phyloP scores from a whole-genome alignment of 2,329 filamentous ascomycete species.

The Hirsutella rhossiliensis region DNA sequence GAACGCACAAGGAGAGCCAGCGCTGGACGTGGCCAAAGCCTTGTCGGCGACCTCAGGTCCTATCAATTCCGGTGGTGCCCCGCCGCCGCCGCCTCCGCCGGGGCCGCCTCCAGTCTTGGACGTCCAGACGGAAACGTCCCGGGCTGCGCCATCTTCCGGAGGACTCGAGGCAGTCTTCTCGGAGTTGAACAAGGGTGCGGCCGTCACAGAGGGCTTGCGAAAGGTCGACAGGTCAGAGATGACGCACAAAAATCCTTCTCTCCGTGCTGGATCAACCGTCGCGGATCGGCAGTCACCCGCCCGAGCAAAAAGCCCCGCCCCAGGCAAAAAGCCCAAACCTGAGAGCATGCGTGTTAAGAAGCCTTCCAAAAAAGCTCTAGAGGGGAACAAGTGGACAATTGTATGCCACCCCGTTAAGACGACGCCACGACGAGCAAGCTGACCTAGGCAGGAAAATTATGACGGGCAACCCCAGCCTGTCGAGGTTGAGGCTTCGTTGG shows the following conservation, averaged over 20 bases:
- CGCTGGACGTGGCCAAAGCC: constrained; percentile 51
- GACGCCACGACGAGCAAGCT: not conserved
- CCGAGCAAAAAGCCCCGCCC: constrained; percentile 74
- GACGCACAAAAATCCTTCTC: constrained; percentile 94
- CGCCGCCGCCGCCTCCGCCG: constrained; percentile 55
- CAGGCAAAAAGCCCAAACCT: constrained; percentile 77
- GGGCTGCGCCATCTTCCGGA: constrained; percentile 22
- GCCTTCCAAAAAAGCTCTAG: constrained; percentile 64
- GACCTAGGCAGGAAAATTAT: constrained; percentile 62
- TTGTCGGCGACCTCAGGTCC: constrained; percentile 25
- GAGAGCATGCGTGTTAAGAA: constrained; percentile 78
- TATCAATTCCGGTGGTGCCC: constrained; percentile 31
- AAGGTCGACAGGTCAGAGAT: constrained; percentile 94
- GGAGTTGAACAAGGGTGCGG: constrained; percentile 77
- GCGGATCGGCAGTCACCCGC: constrained; percentile 41
- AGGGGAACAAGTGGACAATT: constrained; percentile 89
- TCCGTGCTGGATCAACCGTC: constrained; percentile 63
- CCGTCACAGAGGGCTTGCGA: constrained; percentile 76
- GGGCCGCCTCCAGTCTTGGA: constrained; percentile 57
- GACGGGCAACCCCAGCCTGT: constrained; percentile 64
- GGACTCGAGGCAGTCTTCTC: constrained; percentile 85
- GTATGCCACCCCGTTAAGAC: constrained; percentile 27
- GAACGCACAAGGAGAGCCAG: constrained; percentile 69
- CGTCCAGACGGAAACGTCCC: constrained; percentile 30
- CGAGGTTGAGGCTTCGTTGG: constrained; percentile 68